These are phyloP conservation scores for Tardiomyces digboiensis DNA, from an alignment of 1,139 yeast genomes.

Conservation along the genomic window DNA sequence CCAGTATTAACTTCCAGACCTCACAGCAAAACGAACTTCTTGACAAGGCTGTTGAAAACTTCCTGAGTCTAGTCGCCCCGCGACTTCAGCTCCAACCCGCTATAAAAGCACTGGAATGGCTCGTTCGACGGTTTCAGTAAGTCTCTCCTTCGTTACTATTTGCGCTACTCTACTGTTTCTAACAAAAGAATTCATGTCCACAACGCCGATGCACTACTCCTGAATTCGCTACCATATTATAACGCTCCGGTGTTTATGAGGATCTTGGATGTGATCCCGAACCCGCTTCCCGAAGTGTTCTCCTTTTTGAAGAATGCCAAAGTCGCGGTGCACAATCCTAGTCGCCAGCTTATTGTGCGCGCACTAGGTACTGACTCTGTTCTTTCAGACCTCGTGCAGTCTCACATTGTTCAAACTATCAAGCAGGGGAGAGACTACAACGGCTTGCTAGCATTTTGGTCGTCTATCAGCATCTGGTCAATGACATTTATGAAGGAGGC, in stretches of 20 bases:
- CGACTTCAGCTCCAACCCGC: conserved; percentile 68
- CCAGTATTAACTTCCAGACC: conserved; percentile 23
- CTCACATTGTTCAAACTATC: conserved; percentile 46
- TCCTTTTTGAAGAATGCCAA: conserved; percentile 63
- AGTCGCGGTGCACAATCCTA: conserved; percentile 53
- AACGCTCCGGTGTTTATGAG: conserved; percentile 63
- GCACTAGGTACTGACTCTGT: conserved; percentile 59
- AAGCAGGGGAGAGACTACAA: conserved; percentile 34
- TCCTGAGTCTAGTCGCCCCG: conserved; percentile 66
- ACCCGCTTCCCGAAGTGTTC: conserved; percentile 61
- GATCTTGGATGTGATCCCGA: conserved; percentile 57
- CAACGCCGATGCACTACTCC: conserved; percentile 61
- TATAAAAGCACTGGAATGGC: conserved; percentile 86
- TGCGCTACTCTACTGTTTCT: neutral
- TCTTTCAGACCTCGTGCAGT: conserved; percentile 55
- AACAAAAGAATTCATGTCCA: conserved; percentile 49
- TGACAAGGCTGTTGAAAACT: conserved; percentile 65
- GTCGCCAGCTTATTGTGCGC: conserved; percentile 60
- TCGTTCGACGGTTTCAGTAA: conserved; percentile 74
- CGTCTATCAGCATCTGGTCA: conserved; percentile 63
- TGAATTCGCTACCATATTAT: conserved; percentile 72
- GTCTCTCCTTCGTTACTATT: conserved; percentile 4
- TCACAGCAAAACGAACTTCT: conserved; percentile 67
- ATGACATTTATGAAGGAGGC: conserved; percentile 39
- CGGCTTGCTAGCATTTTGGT: conserved; percentile 68